Conservation (phyloP, 2,329 filamentous ascomycete species). For the Botrytis fabae region DNA sequence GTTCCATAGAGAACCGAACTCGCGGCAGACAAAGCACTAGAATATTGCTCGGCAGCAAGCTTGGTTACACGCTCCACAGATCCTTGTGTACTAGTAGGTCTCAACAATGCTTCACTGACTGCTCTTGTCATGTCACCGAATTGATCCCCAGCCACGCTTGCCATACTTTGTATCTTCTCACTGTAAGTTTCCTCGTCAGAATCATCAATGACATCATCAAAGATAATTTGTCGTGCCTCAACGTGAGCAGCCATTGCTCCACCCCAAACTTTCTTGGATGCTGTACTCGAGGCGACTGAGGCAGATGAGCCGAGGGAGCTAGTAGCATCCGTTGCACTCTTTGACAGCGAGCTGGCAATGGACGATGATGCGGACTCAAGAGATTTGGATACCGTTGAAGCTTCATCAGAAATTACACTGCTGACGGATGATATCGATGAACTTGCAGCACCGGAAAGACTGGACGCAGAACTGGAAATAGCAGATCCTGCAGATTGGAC, state of each 20-base stretch:
- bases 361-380: constrained; percentile 39
- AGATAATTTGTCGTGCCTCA: constrained; percentile 53
- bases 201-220: constrained; percentile 49
- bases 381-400: constrained; percentile 32
- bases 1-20: constrained; percentile 57
- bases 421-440: constrained; percentile 32
- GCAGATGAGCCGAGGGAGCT: constrained; percentile 34
- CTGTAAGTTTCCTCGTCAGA: constrained; percentile 48
- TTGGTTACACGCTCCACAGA: constrained; percentile 50
- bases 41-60: constrained; percentile 57
- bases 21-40: constrained; percentile 56
- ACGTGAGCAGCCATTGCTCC: constrained; percentile 43
- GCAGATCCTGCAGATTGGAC: constrained; percentile 35
- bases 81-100: constrained; percentile 46
- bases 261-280: constrained; percentile 52
- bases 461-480: constrained; percentile 33
- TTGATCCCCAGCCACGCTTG: constrained; percentile 52
- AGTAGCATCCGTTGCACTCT: constrained; percentile 37
- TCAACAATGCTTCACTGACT: constrained; percentile 55
- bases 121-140: constrained; percentile 55
- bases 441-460: constrained; percentile 32
- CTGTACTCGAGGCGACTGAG: constrained; percentile 35
- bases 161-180: constrained; percentile 52
- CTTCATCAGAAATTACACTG: constrained; percentile 27
- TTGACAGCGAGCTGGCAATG: constrained; percentile 40